Evolutionary conservation across 140 eudicot genomes (phyloP), one percentile per base, ranked within the genome.

Genomic region (Senecio squalidus): DNA sequence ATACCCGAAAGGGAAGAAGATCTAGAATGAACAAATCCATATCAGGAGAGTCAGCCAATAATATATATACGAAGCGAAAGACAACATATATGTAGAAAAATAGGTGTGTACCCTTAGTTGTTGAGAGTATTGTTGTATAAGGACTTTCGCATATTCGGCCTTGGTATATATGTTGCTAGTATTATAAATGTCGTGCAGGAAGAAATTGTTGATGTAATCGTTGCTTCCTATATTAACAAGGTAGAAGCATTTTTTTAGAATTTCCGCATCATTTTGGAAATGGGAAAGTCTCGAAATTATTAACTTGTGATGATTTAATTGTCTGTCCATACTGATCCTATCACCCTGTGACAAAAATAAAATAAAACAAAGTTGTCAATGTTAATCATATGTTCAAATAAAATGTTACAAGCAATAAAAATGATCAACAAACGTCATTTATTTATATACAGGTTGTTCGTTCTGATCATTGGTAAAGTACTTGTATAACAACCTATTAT

Each of bases 171-270:
- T 30, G 13, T 51, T 25, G 74, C 74, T 65, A 41, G 77, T 49
- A 52, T 58, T 67, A 40, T 76, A 76, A 29, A 33, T 4, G 9
- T 38, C 64, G 1, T 45, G 67, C 36, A 50, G 2, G 14, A 57
- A 73, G 30, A 56, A 73, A 50, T 73, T 73, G 56, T 65, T 65
- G 15, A 66, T 49, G 68, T 73, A 73, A 41, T 73, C 78, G 54
- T 65, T 73, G 57, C 61, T 72, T 58, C 77, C 77, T 22, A 64
- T 64, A 16, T 58, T 58, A n/a, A 72, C 31, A 0, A 68, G 1
- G 41, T 73, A 73, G 7, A 73, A 34, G 38, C 73, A 73, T 29
- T 49, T 39, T 21, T 16, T 20, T 47, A 73, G 27, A 10, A 20
- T 1, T 15, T 7, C 17, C 2, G n/a, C 33, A 45, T 55, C 53